These are phyloP conservation scores for Penicillium thymicola DNA, from an alignment of 2,329 filamentous ascomycete genomes.

Conservation along the genomic window DNA sequence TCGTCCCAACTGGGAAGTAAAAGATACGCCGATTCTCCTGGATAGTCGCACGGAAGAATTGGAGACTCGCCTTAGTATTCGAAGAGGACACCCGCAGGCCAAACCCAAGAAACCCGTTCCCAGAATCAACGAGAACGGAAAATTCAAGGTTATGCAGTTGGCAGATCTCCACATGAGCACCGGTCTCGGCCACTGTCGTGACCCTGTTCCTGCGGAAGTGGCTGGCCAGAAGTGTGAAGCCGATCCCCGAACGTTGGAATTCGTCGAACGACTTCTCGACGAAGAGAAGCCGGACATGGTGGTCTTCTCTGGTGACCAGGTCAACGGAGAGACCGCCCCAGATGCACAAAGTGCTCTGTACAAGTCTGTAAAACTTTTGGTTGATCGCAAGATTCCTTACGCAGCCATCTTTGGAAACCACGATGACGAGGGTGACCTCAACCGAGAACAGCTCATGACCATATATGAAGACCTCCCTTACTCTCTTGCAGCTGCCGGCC, in stretches of 20 bases:
- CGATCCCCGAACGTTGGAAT: conserved; percentile 86
- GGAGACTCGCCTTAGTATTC: conserved; percentile 72
- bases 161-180: conserved; percentile 94
- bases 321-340: conserved; percentile 88
- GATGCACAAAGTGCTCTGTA: conserved; percentile 92
- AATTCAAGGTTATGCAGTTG: conserved; percentile 95
- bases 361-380: conserved; percentile 82
- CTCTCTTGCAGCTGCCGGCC: conserved; percentile 80
- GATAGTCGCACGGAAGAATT: conserved; percentile 59
- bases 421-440: conserved; percentile 83
- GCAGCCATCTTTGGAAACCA: conserved; percentile 96
- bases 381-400: conserved; percentile 85
- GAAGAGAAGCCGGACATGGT: conserved; percentile 93
- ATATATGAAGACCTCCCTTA: conserved; percentile 84
- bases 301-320: conserved; percentile 87
- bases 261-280: conserved; percentile 77
- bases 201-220: conserved; percentile 73
- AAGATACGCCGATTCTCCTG: conserved; percentile 69
- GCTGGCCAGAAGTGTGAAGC: conserved; percentile 77
- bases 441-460: conserved; percentile 75
- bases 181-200: conserved; percentile 78
- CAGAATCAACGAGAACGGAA: conserved; percentile 80
- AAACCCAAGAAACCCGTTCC: conserved; percentile 67
- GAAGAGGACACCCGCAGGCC: conserved; percentile 62
- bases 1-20: conserved; percentile 77